Percentiles rank a stretch among this genome's conserved stretches.
Conservation (phyloP, 2,329 filamentous ascomycete species). For the Alternaria angustiovoidea region DNA sequence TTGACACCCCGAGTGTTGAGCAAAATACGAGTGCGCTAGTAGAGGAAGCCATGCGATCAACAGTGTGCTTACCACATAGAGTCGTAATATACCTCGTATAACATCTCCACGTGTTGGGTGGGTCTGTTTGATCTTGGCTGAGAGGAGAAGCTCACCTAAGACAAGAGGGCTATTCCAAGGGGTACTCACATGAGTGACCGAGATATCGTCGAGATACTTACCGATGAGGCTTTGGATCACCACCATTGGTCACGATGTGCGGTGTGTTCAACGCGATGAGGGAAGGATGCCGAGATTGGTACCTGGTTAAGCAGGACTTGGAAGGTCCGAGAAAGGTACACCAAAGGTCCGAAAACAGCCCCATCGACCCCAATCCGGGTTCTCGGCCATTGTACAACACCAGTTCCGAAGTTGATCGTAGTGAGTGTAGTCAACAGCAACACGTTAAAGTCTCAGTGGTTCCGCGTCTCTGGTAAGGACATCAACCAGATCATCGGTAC, state of each 20-base stretch:
- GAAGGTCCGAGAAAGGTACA: neutral
- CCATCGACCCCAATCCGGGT: neutral
- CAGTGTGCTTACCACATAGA: neutral
- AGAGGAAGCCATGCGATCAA: neutral
- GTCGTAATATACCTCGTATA: neutral
- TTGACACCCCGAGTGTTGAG: neutral
- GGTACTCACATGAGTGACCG: neutral
- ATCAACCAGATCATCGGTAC: neutral
- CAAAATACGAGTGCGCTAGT: neutral
- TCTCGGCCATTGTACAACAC: neutral
- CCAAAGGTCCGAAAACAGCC: neutral
- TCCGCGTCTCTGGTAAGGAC: neutral
- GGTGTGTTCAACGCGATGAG: neutral
- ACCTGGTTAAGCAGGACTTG: neutral
- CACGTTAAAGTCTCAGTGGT: neutral
- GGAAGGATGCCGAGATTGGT: slow-evolving; percentile 6
- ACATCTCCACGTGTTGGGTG: neutral
- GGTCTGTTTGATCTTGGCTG: neutral
- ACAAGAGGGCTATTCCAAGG: neutral
- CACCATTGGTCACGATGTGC: neutral
- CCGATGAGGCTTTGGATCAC: neutral
- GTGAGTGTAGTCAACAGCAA: neutral
- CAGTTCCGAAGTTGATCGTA: neutral
- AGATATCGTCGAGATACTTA: neutral
- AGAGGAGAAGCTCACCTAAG: neutral